Evolutionary conservation across 805 yeast species (phyloP).

Genomic region (Kluyveromyces aestuarii): DNA sequence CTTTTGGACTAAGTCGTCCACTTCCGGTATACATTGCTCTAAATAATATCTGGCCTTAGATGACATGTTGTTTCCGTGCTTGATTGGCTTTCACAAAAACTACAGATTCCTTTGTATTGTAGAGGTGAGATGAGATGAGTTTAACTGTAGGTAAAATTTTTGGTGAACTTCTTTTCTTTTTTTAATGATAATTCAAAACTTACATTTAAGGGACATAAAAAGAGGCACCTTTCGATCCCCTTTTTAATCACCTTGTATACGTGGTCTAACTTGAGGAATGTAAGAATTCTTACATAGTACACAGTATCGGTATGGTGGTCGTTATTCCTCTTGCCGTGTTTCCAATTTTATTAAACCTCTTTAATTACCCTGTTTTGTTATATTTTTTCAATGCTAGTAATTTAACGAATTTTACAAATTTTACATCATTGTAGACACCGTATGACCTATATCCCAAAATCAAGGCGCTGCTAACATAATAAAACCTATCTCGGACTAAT

Average conservation of each 20-base stretch:
- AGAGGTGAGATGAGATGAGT: conserved; percentile 6
- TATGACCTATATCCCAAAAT: not conserved
- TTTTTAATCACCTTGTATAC: too few species aligned
- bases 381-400: not conserved
- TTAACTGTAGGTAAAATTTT: conserved; percentile 1
- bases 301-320: too few species aligned
- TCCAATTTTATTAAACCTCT: not conserved
- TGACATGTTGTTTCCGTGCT: conserved; percentile 29
- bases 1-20: conserved; percentile 75
- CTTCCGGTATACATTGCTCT: conserved; percentile 78
- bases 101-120: not conserved
- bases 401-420: not conserved
- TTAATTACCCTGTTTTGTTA: not conserved
- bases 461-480: not conserved
- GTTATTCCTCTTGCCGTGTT: too few species aligned
- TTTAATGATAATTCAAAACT: not conserved
- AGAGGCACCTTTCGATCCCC: too few species aligned
- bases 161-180: conserved; percentile 1
- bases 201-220: too few species aligned
- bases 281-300: too few species aligned
- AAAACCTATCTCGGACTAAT: not conserved
- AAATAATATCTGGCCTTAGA: conserved; percentile 47
- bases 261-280: too few species aligned
- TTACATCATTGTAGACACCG: not conserved
- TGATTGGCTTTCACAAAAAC: not conserved